Evolutionary conservation across 257 asterid species (phyloP).

Genomic region (Nicotiana sylvestris): DNA sequence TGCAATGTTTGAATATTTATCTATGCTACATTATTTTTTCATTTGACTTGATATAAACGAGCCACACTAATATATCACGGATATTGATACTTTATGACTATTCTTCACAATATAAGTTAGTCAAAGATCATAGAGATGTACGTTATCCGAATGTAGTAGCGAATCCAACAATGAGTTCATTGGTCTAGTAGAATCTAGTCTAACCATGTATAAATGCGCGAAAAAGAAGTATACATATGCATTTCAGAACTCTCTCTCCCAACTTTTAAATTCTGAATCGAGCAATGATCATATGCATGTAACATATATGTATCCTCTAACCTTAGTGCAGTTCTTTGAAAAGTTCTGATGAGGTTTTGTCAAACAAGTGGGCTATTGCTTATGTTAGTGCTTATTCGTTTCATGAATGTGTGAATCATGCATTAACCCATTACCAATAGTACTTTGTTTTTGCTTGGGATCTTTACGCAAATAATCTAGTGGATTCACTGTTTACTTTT

Average conservation of each 20-base stretch:
- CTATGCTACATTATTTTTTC: conserved; percentile 2
- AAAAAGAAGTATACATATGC: not conserved
- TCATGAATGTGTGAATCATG: not conserved
- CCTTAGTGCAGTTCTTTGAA: conserved; percentile 3
- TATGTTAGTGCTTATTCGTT: not conserved
- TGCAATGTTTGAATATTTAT: conserved; percentile 26
- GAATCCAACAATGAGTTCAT: not conserved
- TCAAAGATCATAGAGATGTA: not conserved
- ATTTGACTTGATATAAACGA: not conserved
- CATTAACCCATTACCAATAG: not conserved
- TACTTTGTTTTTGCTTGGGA: not conserved
- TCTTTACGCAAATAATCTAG: too few species aligned
- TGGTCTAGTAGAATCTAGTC: too few species aligned
- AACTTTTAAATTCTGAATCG: not conserved
- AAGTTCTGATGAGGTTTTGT: conserved; percentile 8
- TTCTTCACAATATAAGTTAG: not conserved
- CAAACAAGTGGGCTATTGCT: conserved; percentile 5
- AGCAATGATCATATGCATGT: not conserved
- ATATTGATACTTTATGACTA: not conserved
- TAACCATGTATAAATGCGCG: not conserved
- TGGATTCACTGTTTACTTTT: too few species aligned
- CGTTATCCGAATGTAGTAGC: not conserved
- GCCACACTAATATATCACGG: not conserved
- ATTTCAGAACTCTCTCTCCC: not conserved
- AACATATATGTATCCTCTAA: not conserved